Percentiles rank a stretch among this genome's conserved stretches.
These are phyloP conservation scores for Diplodia seriata DNA, from an alignment of 2,329 filamentous ascomycete genomes.

Conservation along the genomic window DNA sequence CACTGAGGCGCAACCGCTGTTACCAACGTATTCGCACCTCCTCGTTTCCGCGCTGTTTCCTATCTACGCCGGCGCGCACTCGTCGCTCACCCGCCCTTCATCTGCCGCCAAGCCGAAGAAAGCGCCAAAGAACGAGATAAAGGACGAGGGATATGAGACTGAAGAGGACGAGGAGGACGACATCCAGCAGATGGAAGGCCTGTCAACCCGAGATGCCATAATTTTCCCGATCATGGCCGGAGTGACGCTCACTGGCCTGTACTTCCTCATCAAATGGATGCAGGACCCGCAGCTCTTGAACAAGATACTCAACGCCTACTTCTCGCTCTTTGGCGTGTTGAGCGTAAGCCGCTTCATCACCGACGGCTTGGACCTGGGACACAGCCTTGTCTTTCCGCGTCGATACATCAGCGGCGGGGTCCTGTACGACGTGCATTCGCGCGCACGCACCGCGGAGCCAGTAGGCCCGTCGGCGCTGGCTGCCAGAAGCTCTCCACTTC, in stretches of 20 bases:
- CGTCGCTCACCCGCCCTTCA: slow-evolving; percentile 81
- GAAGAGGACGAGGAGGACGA: slow-evolving; percentile 62
- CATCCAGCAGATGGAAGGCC: slow-evolving; percentile 67
- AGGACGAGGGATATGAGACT: slow-evolving; percentile 52
- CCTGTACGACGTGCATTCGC: slow-evolving; percentile 56
- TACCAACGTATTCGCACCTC: slow-evolving; percentile 67
- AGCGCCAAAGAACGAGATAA: slow-evolving; percentile 53
- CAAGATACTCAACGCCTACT: slow-evolving; percentile 82
- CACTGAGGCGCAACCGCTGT: slow-evolving; percentile 46
- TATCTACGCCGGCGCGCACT: slow-evolving; percentile 84
- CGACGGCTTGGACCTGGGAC: slow-evolving; percentile 70
- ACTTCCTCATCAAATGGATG: slow-evolving; percentile 88
- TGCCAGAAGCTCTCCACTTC: slow-evolving; percentile 55
- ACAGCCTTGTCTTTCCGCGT: slow-evolving; percentile 74
- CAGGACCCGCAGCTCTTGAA: slow-evolving; percentile 82
- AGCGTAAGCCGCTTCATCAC: slow-evolving; percentile 75
- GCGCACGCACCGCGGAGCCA: slow-evolving; percentile 23
- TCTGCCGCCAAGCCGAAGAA: slow-evolving; percentile 73
- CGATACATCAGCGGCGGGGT: slow-evolving; percentile 65
- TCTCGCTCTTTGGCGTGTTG: slow-evolving; percentile 79
- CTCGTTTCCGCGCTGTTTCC: slow-evolving; percentile 76
- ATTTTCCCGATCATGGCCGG: slow-evolving; percentile 83
- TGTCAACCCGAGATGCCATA: slow-evolving; percentile 80
- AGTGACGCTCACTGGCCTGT: slow-evolving; percentile 73
- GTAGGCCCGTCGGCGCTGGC: neutral